phyloP scores from a whole-genome alignment of 805 yeast genomes.

The Candida nitratophila region DNA sequence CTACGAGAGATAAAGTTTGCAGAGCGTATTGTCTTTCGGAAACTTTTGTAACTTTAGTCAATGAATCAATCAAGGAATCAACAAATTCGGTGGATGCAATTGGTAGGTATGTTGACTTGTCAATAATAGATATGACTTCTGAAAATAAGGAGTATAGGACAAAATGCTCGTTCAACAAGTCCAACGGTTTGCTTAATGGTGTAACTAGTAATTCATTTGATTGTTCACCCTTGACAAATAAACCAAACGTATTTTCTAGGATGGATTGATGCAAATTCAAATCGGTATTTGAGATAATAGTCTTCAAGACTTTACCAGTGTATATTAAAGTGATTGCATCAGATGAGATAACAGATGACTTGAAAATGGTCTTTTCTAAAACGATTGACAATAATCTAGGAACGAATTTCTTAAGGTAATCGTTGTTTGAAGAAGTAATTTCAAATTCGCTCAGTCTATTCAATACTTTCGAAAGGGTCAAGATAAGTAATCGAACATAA shows the following conservation, averaged over 20 bases:
- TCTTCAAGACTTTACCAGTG: slow-evolving; percentile 34
- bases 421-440: slow-evolving; percentile 11
- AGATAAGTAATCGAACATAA: slow-evolving; percentile 20
- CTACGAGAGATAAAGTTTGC: slow-evolving; percentile 44
- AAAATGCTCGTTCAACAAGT: slow-evolving; percentile 21
- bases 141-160: slow-evolving; percentile 33
- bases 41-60: slow-evolving; percentile 15
- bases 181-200: slow-evolving; percentile 9
- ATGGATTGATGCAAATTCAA: slow-evolving; percentile 38
- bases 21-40: slow-evolving; percentile 46
- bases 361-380: slow-evolving; percentile 6
- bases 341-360: slow-evolving; percentile 8
- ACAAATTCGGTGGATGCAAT: slow-evolving; percentile 9
- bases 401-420: slow-evolving; percentile 36
- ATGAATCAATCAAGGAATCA: slow-evolving; percentile 10
- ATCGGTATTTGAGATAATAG: slow-evolving; percentile 33
- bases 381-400: slow-evolving; percentile 28
- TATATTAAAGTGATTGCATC: slow-evolving; percentile 28
- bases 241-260: slow-evolving; percentile 27
- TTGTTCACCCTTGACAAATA: slow-evolving; percentile 27
- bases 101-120: slow-evolving; percentile 30
- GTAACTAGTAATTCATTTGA: slow-evolving; percentile 10
- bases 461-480: slow-evolving; percentile 13
- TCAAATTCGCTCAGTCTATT: slow-evolving; percentile 7
- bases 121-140: slow-evolving; percentile 46